A percentile compares a stretch with the other conserved stretches of the same genome.
These are phyloP conservation scores for Gonapodya prolifera DNA, from an alignment of 192 early-diverging fungal genomes.

Conservation along the genomic window DNA sequence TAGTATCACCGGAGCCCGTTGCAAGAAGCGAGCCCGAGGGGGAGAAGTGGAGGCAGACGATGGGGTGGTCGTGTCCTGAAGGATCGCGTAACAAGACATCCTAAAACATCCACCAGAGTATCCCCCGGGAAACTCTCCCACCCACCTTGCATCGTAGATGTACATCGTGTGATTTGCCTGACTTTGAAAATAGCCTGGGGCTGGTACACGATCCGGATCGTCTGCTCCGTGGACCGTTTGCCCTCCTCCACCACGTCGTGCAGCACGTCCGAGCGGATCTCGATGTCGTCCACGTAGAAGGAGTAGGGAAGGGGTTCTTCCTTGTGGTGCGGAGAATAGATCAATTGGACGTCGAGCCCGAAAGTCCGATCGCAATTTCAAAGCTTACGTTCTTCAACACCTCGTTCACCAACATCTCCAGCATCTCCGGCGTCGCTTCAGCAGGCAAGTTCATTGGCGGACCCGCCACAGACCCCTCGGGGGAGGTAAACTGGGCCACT, in stretches of 20 bases:
- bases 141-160: constrained; percentile 63
- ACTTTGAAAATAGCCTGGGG: constrained; percentile 95
- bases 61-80: constrained; percentile 80
- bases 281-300: constrained; percentile 77
- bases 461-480: constrained; percentile 60
- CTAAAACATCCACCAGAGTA: background rate
- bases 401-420: constrained; percentile 79
- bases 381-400: constrained; percentile 60
- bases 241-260: constrained; percentile 66
- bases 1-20: constrained; percentile 87
- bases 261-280: constrained; percentile 63
- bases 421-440: constrained; percentile 70
- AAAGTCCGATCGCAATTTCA: background rate
- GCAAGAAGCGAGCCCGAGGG: constrained; percentile 84
- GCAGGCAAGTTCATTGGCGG: constrained; percentile 83
- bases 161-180: constrained; percentile 83
- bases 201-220: constrained; percentile 79
- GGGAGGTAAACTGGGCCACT: constrained; percentile 71
- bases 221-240: constrained; percentile 74
- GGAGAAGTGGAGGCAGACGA: constrained; percentile 78
- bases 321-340: constrained; percentile 19
- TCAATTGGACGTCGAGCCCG: constrained; percentile 2
- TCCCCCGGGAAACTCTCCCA: background rate
- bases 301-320: constrained; percentile 89
- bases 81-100: background rate